Base-by-base conservation (phyloP, 2,329 filamentous ascomycete genomes). In the Ceratocystis eucalypticola region DNA sequence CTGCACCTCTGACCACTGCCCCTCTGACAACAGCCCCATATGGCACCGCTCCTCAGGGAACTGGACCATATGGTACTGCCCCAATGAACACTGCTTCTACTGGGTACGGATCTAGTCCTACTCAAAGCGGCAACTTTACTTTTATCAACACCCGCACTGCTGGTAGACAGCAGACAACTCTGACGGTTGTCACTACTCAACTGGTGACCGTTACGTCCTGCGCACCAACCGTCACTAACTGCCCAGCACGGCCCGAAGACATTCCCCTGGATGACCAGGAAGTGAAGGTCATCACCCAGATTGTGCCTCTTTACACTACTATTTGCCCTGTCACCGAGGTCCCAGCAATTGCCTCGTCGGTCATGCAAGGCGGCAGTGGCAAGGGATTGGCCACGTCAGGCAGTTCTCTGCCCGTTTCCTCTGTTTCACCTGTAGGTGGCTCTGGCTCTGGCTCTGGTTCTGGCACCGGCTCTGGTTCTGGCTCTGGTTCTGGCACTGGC, bases 201-300 rank as follows among this genome's bases (percentile, higher is more conserved):
- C 75, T 82, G 70, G 76, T 80, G 69, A 85, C 82, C 74, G 77
- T 84, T 75, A 84, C 79, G 71, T 83, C 80, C 67, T 85, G 82
- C 73, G 80, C 77, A 69, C 76, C 82, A 66, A 81, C 79, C 66
- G 78, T 83, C 72, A 83, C 82, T 74, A 76, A 84, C 82, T 85
- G 83, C 75, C 77, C 77, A 66, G 74, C 74, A 68, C 69, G 69
- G 30, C 62, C 66, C 65, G 72, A 74, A 25, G 74, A 70, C 64
- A 71, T 75, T 64, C 75, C 76, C 67, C 73, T 74, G 69, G 70
- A 72, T 15, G 73, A 76, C 69, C 74, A 73, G 71, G 68, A 70
- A 64, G 72, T 73, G 66, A 68, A 72, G 65, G 70, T 74, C 61
- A 73, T 76, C 68, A 79, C 77, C 67, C 72, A 77, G 70, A 76